A percentile compares a stretch with the other conserved stretches of the same genome.
These are phyloP conservation scores for Harrya chromipes DNA, from an alignment of 768 basidiomycete genomes.

Conservation along the genomic window DNA sequence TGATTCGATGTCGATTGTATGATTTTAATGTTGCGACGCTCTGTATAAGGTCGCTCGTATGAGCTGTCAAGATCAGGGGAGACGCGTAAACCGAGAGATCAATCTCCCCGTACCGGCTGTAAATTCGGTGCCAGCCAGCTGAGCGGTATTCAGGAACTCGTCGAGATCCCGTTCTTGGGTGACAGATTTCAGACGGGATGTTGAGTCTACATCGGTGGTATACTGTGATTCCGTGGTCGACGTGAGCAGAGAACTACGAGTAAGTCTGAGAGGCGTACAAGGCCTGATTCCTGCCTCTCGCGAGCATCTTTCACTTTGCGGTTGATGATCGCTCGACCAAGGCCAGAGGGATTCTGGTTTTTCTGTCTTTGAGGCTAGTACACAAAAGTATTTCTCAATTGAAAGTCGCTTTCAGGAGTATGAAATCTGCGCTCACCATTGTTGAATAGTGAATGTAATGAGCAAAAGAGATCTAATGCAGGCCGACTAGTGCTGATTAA, in stretches of 20 bases:
- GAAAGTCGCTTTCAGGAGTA: neutral
- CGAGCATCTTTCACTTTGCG: constrained; percentile 52
- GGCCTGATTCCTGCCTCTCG: constrained; percentile 43
- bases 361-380: constrained; percentile 56
- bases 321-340: constrained; percentile 96
- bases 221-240: constrained; percentile 45
- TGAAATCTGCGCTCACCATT: constrained; percentile 10
- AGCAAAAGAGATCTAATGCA: neutral
- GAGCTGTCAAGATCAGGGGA: constrained; percentile 1
- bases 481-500: constrained; percentile 17
- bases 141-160: constrained; percentile 93
- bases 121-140: constrained; percentile 93
- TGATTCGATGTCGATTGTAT: constrained; percentile 55
- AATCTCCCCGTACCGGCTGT: constrained; percentile 69
- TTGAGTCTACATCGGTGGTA: constrained; percentile 67
- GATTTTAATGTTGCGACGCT: constrained; percentile 78
- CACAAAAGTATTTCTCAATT: neutral
- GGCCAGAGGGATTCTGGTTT: constrained; percentile 71
- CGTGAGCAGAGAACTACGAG: neutral
- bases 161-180: constrained; percentile 96
- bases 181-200: constrained; percentile 77
- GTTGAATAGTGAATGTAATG: neutral
- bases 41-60: constrained; percentile 33
- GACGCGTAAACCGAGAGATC: neutral
- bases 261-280: constrained; percentile 45